These are phyloP conservation scores for Artemisia tridentata DNA, from an alignment of 129 eudicot genomes.

Conservation along the genomic window DNA sequence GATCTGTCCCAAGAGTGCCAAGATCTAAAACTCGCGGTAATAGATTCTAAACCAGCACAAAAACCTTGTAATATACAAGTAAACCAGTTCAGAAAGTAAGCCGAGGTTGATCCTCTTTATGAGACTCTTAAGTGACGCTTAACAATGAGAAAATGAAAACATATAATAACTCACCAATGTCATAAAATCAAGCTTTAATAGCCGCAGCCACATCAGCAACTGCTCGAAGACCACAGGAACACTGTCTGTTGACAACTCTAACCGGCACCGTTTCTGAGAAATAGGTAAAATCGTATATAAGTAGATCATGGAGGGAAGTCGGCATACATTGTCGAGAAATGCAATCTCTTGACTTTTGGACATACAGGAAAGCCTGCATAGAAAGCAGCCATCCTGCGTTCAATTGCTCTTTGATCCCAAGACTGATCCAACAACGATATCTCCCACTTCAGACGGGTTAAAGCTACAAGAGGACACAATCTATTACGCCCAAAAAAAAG, in stretches of 20 bases:
- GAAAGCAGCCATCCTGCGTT: constrained; percentile 96
- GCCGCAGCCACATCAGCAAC: constrained; percentile 99
- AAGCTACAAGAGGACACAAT: too few relatives aligned
- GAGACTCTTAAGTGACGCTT: not conserved
- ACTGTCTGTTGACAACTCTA: too few relatives aligned
- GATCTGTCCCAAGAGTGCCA: constrained; percentile 77
- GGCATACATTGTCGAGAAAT: not conserved
- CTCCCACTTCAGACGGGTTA: too few relatives aligned
- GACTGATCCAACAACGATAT: too few relatives aligned
- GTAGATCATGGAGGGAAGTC: constrained; percentile 39
- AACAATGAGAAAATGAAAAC: not conserved
- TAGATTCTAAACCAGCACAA: constrained; percentile 84
- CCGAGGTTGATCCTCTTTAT: constrained; percentile 3
- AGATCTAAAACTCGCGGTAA: constrained; percentile 56
- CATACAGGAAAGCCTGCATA: constrained; percentile 98
- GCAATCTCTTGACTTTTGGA: not conserved
- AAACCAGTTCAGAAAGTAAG: constrained; percentile 11
- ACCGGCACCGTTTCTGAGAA: too few relatives aligned
- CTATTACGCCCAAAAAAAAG: too few relatives aligned
- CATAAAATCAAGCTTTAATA: constrained; percentile 96
- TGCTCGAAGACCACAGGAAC: constrained; percentile 95
- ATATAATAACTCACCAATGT: constrained; percentile 50
- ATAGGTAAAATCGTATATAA: too few relatives aligned
- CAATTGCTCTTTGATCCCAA: constrained; percentile 89
- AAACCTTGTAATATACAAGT: constrained; percentile 42